Base-by-base conservation (phyloP, 2,329 filamentous ascomycete genomes). In the Aureobasidium namibiae region DNA sequence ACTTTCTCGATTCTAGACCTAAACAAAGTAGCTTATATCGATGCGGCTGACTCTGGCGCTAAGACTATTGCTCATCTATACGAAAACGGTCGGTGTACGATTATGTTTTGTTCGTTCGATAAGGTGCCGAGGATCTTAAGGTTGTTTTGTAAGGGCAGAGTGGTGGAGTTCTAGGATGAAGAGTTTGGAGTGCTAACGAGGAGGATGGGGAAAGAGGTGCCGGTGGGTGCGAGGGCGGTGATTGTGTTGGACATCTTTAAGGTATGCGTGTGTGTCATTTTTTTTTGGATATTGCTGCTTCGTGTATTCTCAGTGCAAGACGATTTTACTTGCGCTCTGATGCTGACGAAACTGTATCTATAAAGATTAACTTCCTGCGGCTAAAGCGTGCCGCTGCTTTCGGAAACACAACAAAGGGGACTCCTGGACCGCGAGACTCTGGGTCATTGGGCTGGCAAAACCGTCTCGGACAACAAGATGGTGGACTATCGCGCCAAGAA, bases 61-160 rank as follows among this genome's bases (percentile, higher is more conserved):
- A 88, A 92, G 74, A 92, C 88, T 3, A 86, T 92, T 61, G 78
- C 83, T 4, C 88, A 92, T 67, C 73, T 89, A 11, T 85, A 89
- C 68, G 88, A 92, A 67, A 92, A 92, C 66, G 86, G 85, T 29
- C 81, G 89, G 16, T 80, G 88, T 18, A 90, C 87, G 6, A 74
- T 92, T 67, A 85, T 90, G 79, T 90, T 91, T 73, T 86, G 81
- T 69, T 84, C 82, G 24, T 88, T 87, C 63, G 82, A 80, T 1
- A 64, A 74, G 4, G 68, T 74, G 0, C 85, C 86, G n/a, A 76
- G 83, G 58, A 88, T 89, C 66, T 68, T 87, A 69, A 75, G 86
- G 5, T 76, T 87, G 52, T 88, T 86, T 69, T 87, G 85, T 68
- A 76, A 67, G 9, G 81, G 81, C 4, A 70, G 68, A 5, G 80